phyloP scores from a whole-genome alignment of 768 basidiomycete genomes.

The Tulasnella sp. region DNA sequence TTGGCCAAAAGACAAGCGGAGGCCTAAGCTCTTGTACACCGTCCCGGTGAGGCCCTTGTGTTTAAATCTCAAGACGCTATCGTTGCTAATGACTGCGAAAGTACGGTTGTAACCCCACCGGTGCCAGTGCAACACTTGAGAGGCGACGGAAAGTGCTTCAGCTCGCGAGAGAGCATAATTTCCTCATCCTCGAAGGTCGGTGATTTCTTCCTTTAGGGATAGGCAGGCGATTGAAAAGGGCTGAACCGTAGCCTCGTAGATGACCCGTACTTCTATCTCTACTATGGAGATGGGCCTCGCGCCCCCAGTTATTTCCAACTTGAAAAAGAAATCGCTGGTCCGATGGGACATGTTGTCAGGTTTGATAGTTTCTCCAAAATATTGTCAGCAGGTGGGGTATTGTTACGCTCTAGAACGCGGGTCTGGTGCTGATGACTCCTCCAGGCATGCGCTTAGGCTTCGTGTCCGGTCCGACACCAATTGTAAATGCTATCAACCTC shows the following conservation, averaged over 20 bases:
- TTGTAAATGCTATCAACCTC: not conserved
- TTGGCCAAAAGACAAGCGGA: slow-evolving; percentile 68
- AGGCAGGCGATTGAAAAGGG: not conserved
- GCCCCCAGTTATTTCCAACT: slow-evolving; percentile 78
- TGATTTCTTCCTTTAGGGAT: not conserved
- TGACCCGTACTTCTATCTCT: slow-evolving; percentile 66
- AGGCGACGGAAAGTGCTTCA: slow-evolving; percentile 67
- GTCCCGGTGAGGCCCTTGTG: slow-evolving; percentile 43
- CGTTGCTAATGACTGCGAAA: not conserved
- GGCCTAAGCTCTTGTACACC: slow-evolving; percentile 77
- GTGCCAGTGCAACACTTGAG: slow-evolving; percentile 59
- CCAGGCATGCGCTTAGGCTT: slow-evolving; percentile 71
- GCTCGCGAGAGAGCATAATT: slow-evolving; percentile 65
- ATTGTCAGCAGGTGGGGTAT: slow-evolving; percentile 48
- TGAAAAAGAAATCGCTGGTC: slow-evolving; percentile 49
- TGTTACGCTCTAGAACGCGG: not conserved
- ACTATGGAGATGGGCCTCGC: slow-evolving; percentile 61
- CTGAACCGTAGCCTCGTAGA: slow-evolving; percentile 42
- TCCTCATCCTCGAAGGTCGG: slow-evolving; percentile 81
- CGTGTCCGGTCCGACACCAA: slow-evolving; percentile 34
- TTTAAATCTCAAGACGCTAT: not conserved
- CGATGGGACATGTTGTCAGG: slow-evolving; percentile 67
- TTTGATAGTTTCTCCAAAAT: slow-evolving; percentile 91
- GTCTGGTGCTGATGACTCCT: not conserved
- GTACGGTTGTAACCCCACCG: slow-evolving; percentile 29